These are phyloP conservation scores for Dichomitus squalens DNA, from an alignment of 1,284 basidiomycete genomes.

Conservation along the genomic window DNA sequence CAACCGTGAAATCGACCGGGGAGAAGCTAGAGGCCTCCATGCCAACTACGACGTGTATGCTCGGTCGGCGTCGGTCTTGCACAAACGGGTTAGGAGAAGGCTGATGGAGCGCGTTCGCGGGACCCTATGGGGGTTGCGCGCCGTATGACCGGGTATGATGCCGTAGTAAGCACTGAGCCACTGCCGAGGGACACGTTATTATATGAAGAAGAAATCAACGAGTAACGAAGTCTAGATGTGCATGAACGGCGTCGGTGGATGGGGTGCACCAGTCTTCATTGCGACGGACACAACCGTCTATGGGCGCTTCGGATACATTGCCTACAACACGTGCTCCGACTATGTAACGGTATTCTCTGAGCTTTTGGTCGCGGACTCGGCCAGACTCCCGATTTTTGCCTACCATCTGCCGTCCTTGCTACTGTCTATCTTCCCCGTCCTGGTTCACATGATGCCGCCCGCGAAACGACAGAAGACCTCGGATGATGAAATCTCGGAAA, in stretches of 20 bases:
- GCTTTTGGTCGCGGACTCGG: too few relatives aligned
- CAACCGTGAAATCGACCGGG: slow-evolving; percentile 57
- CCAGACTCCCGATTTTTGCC: too few relatives aligned
- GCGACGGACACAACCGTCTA: not conserved
- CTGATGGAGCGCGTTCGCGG: not conserved
- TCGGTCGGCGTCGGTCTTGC: not conserved
- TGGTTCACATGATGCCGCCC: slow-evolving; percentile 27
- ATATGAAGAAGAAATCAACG: not conserved
- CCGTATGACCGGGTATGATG: not conserved
- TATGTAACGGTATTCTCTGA: not conserved
- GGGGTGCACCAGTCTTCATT: not conserved
- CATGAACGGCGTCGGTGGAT: not conserved
- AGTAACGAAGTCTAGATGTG: not conserved
- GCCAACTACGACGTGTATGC: not conserved
- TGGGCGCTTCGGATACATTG: not conserved
- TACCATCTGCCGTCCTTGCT: not conserved
- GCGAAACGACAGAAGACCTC: slow-evolving; percentile 32
- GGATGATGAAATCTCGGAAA: slow-evolving; percentile 15
- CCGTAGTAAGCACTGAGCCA: not conserved
- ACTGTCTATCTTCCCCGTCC: not conserved
- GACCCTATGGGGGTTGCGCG: not conserved
- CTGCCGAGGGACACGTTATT: not conserved
- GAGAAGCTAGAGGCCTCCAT: slow-evolving; percentile 29
- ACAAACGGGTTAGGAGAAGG: not conserved
- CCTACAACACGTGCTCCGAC: not conserved